Conservation (phyloP, 495 filamentous ascomycete genomes). For the Daldinia decipiens region DNA sequence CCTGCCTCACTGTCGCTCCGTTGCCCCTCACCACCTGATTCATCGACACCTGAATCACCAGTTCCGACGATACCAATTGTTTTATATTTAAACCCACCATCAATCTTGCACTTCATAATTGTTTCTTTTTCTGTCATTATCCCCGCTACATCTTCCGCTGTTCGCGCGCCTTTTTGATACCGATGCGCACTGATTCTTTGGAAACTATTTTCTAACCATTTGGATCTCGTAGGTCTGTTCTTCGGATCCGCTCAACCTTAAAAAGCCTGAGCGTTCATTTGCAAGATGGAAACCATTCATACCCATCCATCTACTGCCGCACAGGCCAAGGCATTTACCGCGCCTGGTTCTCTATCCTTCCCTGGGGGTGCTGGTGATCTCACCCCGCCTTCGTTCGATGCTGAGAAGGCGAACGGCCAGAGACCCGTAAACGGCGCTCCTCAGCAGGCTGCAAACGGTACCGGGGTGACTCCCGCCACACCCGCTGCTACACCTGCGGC, state of each 20-base stretch:
- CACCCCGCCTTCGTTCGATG: constrained; percentile 69
- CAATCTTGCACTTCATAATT: neutral
- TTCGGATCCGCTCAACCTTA: constrained; percentile 31
- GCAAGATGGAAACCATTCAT: constrained; percentile 84
- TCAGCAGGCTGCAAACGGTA: constrained; percentile 70
- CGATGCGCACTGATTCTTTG: neutral
- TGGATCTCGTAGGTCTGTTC: constrained; percentile 28
- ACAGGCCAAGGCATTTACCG: constrained; percentile 92
- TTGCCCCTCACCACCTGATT: neutral
- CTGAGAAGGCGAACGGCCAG: constrained; percentile 63
- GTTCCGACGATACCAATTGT: neutral
- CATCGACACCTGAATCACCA: constrained; percentile 3
- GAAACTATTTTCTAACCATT: constrained; percentile 25
- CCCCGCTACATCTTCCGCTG: neutral
- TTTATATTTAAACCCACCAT: neutral
- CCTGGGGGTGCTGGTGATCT: constrained; percentile 83
- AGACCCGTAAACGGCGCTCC: constrained; percentile 62
- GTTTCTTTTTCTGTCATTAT: neutral
- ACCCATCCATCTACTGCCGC: constrained; percentile 87
- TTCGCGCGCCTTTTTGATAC: neutral
- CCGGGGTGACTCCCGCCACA: constrained; percentile 93
- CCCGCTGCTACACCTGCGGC: constrained; percentile 93
- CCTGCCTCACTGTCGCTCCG: neutral
- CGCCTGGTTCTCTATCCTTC: constrained; percentile 88
- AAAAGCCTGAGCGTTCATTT: constrained; percentile 22